Evolutionary conservation across 1,284 basidiomycete genomes (phyloP).

Genomic region (Trametes sp.): DNA sequence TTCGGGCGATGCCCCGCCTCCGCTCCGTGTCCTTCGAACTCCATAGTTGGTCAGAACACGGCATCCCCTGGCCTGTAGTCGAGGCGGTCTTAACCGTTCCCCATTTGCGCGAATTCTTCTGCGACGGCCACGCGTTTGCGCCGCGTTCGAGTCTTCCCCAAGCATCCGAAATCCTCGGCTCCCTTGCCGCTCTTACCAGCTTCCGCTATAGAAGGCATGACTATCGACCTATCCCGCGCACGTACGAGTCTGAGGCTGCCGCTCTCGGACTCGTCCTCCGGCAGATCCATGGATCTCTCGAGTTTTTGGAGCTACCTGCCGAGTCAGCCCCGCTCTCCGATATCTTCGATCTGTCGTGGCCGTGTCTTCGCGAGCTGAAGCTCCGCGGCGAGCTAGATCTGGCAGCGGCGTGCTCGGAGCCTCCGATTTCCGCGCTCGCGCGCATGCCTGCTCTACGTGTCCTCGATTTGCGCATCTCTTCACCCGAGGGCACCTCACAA

Average conservation of each 20-base stretch:
- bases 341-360: slow-evolving; percentile 5
- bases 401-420: neutral
- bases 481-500: neutral
- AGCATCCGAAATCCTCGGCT: neutral
- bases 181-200: too few species aligned
- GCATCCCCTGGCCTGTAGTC: neutral
- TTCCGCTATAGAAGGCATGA: neutral
- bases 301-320: too few species aligned
- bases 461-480: neutral
- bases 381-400: neutral
- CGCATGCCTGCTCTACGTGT: slow-evolving; percentile 3
- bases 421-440: neutral
- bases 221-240: neutral
- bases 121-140: neutral
- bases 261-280: too few species aligned
- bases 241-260: too few species aligned
- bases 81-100: neutral
- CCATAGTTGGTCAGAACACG: neutral
- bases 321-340: neutral
- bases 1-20: neutral
- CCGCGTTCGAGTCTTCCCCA: neutral
- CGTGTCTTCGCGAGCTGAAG: neutral
- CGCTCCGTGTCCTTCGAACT: neutral
- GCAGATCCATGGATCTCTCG: too few species aligned
- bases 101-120: neutral